phyloP scores from a whole-genome alignment of 352 stramenopile species.

The Globisporangium cystogenes region DNA sequence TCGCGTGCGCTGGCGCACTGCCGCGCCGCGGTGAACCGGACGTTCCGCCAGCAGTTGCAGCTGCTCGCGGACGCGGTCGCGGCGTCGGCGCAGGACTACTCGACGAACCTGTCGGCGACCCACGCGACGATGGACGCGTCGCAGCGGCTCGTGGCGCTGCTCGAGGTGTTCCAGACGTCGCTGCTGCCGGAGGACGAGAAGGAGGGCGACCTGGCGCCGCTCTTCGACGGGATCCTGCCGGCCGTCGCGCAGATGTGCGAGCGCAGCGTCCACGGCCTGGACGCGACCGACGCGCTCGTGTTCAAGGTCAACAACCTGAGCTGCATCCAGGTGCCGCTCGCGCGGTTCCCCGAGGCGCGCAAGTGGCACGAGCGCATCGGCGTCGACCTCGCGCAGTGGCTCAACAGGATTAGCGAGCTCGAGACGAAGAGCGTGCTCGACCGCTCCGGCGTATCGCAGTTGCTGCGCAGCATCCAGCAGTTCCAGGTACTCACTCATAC shows the following conservation, averaged over 20 bases:
- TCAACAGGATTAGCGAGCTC: slow-evolving; percentile 38
- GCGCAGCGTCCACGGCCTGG: slow-evolving; percentile 27
- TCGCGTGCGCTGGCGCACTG: slow-evolving; percentile 31
- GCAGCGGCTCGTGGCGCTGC: slow-evolving; percentile 43
- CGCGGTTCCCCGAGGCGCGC: slow-evolving; percentile 33
- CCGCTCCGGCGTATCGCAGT: slow-evolving; percentile 26
- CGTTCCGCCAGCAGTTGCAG: slow-evolving; percentile 53
- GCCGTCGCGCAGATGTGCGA: slow-evolving; percentile 48
- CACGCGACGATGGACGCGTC: slow-evolving; percentile 51
- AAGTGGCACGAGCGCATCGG: slow-evolving; percentile 31
- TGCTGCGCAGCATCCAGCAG: slow-evolving; percentile 34
- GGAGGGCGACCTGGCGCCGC: slow-evolving; percentile 36
- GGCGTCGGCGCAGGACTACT: slow-evolving; percentile 46
- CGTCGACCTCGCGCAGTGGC: slow-evolving; percentile 26
- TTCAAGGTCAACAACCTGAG: slow-evolving; percentile 76
- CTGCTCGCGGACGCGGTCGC: slow-evolving; percentile 40
- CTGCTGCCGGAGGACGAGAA: slow-evolving; percentile 46
- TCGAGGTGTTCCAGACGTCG: slow-evolving; percentile 59
- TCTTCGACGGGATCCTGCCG: slow-evolving; percentile 46
- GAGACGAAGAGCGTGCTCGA: slow-evolving; percentile 41
- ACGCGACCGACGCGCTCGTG: slow-evolving; percentile 46
- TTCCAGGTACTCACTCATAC: slow-evolving; percentile 17
- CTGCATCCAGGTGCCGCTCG: slow-evolving; percentile 42
- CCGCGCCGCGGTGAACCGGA: slow-evolving; percentile 28
- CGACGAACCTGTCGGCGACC: slow-evolving; percentile 49